phyloP scores from a whole-genome alignment of 2,329 filamentous ascomycete species.

The Nemania sp. region DNA sequence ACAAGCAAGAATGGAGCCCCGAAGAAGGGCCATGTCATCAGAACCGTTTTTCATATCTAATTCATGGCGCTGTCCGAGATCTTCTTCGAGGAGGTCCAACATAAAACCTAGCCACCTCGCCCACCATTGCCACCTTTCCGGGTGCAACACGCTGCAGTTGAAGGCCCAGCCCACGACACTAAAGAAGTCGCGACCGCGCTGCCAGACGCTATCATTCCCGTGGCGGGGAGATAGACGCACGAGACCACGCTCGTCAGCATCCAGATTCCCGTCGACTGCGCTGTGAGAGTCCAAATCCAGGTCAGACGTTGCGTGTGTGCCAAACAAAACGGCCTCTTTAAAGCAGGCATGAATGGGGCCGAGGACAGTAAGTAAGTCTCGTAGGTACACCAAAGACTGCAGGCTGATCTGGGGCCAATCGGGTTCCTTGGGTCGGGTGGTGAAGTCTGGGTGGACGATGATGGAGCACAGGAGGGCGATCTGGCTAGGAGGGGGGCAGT shows the following conservation, averaged over 20 bases:
- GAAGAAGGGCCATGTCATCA: conserved; percentile 54
- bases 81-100: conserved; percentile 79
- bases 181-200: conserved; percentile 88
- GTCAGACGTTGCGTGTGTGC: conserved; percentile 51
- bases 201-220: conserved; percentile 77
- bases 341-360: conserved; percentile 79
- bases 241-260: conserved; percentile 62
- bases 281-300: conserved; percentile 63
- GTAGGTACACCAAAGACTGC: conserved; percentile 77
- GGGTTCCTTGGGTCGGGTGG: conserved; percentile 74
- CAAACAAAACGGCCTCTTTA: conserved; percentile 78
- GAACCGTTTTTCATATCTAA: conserved; percentile 57
- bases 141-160: conserved; percentile 82
- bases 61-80: conserved; percentile 71
- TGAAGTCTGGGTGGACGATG: conserved; percentile 83
- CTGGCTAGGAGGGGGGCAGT: conserved; percentile 77
- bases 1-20: conserved; percentile 68
- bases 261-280: conserved; percentile 62
- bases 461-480: conserved; percentile 83
- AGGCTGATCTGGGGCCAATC: conserved; percentile 73
- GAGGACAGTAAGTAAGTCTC: conserved; percentile 71
- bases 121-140: conserved; percentile 84
- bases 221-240: conserved; percentile 69
- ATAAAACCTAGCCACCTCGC: conserved; percentile 82
- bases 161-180: conserved; percentile 90